Evolutionary conservation across 371 early-diverging fungal genomes (phyloP), one percentile per base, ranked within the genome.

Genomic region (Mucor mucedo): DNA sequence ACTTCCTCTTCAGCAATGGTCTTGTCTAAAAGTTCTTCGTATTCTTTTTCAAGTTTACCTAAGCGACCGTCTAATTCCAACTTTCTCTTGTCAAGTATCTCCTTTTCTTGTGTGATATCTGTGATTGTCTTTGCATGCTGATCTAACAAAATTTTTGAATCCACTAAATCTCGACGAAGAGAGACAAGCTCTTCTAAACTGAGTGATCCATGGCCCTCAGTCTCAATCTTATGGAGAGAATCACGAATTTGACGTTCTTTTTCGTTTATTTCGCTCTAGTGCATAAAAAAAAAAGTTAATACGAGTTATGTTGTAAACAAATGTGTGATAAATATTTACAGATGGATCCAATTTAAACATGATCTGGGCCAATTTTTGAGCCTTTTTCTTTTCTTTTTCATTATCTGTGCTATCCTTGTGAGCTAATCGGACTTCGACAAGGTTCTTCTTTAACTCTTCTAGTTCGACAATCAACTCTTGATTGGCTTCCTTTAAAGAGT

Each of bases 11-110:
- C 95, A 10, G 90, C 90, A 62, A 97, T 95, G 5, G 96, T 93
- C 80, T 93, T 92, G 68, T 96, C 95, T n/a, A 97, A 69, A 62
- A 96, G 77, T 72, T 96, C 95, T 65, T 95, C 94, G 71, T 95
- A 97, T 73, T 97, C 98, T 35, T 84, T 69, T 72, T 95, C 92
- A 32, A 96, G 79, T 8, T 82, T 74, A 39, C 85, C 83, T 29
- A 93, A 83, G 50, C 89, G 86, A 60, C 75, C 65, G 68, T 96
- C 95, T 33, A 92, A 70, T n/a, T 94, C 95, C 39, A 83, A 78
- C 49, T 87, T 84, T 76, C 89, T 88, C 59, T 76, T 68, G 35
- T 81, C 79, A 57, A 93, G 75, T 3, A 67, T 50, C 9, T 87
- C 87, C 55, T 90, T 91, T 64, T 90, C 87, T 32, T 77, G 63